Evolutionary conservation across 2,329 filamentous ascomycete genomes (phyloP).

Genomic region (Paracoccidioides lutzii): DNA sequence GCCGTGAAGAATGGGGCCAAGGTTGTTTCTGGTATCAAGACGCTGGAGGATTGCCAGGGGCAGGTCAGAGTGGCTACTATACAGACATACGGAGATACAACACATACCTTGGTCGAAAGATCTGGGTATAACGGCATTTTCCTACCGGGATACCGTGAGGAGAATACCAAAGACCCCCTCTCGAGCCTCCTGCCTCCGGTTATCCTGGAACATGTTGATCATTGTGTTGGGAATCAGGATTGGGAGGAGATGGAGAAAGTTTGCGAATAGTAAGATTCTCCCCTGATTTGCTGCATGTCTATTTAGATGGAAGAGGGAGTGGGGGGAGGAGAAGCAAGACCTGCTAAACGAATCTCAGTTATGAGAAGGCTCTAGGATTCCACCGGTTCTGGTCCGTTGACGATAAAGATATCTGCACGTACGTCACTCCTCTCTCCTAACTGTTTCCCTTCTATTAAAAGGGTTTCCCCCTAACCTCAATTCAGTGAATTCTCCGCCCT

Average conservation of each 20-base stretch:
- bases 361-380: conserved; percentile 81
- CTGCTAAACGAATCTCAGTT: conserved; percentile 35
- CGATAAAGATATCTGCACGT: conserved; percentile 75
- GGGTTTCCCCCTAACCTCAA: background rate
- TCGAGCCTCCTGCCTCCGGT: conserved; percentile 46
- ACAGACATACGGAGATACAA: conserved; percentile 87
- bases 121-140: conserved; percentile 59
- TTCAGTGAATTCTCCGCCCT: conserved; percentile 66
- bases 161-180: conserved; percentile 36
- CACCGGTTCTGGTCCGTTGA: conserved; percentile 97
- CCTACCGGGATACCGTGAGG: conserved; percentile 64
- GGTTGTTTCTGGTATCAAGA: conserved; percentile 37
- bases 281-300: background rate
- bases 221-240: conserved; percentile 94
- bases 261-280: conserved; percentile 42
- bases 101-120: conserved; percentile 77
- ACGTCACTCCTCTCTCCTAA: conserved; percentile 8
- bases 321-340: too few species aligned
- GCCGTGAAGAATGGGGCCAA: conserved; percentile 46
- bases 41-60: conserved; percentile 49
- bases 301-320: too few species aligned
- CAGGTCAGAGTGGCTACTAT: conserved; percentile 65
- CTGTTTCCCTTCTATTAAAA: background rate
- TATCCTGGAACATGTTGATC: conserved; percentile 65
- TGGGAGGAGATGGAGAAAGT: conserved; percentile 72